A percentile compares a stretch with the other conserved stretches of the same genome.
Evolutionary conservation across 2,329 filamentous ascomycete species (phyloP).

Genomic region (Claviceps pazoutovae): DNA sequence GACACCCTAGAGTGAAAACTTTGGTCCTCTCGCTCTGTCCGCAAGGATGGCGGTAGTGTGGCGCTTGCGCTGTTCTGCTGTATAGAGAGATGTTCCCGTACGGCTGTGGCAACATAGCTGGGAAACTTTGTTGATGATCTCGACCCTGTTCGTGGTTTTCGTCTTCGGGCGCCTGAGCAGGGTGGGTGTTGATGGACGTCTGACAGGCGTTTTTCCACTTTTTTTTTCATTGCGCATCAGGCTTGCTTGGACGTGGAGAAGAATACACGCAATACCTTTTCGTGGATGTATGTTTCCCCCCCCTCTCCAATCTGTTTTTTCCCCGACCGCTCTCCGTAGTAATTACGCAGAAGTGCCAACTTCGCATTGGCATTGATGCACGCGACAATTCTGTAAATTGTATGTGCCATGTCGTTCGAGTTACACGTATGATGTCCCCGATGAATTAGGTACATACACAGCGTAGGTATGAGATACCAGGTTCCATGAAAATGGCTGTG

Average conservation of each 20-base stretch:
- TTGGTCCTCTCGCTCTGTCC: constrained; percentile 44
- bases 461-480: too few species aligned
- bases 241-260: constrained; percentile 38
- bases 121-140: constrained; percentile 61
- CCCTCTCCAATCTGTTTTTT: too few species aligned
- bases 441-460: too few species aligned
- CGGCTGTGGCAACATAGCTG: constrained; percentile 5
- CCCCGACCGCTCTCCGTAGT: too few species aligned
- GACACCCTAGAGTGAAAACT: constrained; percentile 76
- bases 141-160: constrained; percentile 53
- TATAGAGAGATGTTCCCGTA: constrained; percentile 56
- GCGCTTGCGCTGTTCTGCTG: constrained; percentile 28
- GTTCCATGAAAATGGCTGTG: too few species aligned
- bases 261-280: constrained; percentile 8
- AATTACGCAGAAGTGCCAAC: too few species aligned
- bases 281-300: too few species aligned
- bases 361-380: too few species aligned
- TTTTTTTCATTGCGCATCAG: constrained; percentile 47
- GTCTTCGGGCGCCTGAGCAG: constrained; percentile 63
- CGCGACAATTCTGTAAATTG: too few species aligned
- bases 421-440: accelerated
- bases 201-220: constrained; percentile 56
- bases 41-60: constrained; percentile 42
- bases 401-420: too few species aligned
- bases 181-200: constrained; percentile 81